Base-by-base conservation (phyloP, 805 yeast genomes). In the Metschnikowia kofuensis region DNA sequence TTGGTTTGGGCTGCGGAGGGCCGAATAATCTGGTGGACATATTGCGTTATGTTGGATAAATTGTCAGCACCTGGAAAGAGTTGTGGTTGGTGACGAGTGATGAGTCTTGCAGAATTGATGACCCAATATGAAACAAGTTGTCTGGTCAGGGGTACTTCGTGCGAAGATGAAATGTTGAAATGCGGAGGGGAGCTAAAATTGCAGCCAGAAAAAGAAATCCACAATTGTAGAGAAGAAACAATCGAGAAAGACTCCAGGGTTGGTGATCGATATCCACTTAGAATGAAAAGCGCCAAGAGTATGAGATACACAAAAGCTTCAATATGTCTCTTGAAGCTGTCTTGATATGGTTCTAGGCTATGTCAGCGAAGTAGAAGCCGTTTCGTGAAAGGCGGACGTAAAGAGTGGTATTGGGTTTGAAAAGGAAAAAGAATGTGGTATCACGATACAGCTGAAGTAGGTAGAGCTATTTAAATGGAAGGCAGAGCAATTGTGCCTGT, bases 1-100 rank as follows among this genome's bases (percentile, higher is more conserved):
- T 58, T 1, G 68, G 62, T 45, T 60, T 62, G 37, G 62, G 54
- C 34, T 54, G 60, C 14, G 64, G 49, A 6, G 76, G 75, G 16
- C 58, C 59, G 39, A 49, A 51, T n/a, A 49, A 46, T 45, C 45
- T 44, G 27, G 55, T 36, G 38, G 50, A 35, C 54, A 49, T 46
- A 7, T 44, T 14, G 7, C 21, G 15, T 13, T 42, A 10, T 5
- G 30, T 12, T 30, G 32, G 29, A 38, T 41, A 6, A 7, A 14
- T 35, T 14, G 38, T 14, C 21, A 2, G 11, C 15, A 13, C 32
- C 10, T 10, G 32, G 6, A 6, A 30, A 30, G 13, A 12, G 13
- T 10, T 30, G 32, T 30, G 32, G 6, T 35, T 21, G 21, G 21
- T 12, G n/a, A 13, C 2, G 37, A 14, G 14, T 12, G 16, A 35